Evolutionary conservation across 192 early-diverging fungal species (phyloP), one percentile per base, ranked within the genome.

Genomic region (Coemansia sp.): DNA sequence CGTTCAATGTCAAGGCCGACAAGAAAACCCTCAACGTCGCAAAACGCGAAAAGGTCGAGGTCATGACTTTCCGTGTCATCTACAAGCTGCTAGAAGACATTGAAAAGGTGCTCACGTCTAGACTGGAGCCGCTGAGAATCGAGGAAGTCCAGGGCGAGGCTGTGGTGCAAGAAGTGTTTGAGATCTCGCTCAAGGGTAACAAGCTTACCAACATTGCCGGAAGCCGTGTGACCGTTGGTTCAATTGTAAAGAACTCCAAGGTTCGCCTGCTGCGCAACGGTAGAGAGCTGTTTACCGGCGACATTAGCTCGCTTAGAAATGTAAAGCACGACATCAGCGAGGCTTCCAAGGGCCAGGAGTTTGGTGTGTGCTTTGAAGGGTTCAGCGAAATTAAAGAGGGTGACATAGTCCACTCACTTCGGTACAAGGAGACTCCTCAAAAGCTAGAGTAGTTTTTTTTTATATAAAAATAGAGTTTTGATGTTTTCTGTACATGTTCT

Each of bases 31-130:
- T 77, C 54, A 76, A 70, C 17, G 71, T 78, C 7, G 92, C 94
- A 7, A 83, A 85, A 56, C 67, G 84, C 67, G 69, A 82, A 49
- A 75, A 78, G 20, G 92, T 99, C 25, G 68, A 76, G 1, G 75
- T 99, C 36, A 82, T 87, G 62, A 70, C 85, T 20, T 91, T 90
- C 71, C 87, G 89, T 12, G 85, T 99, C 60, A 97, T 99, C 60
- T 99, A 99, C 83, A 88, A 90, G 63, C 82, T 99, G n/a, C 64
- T 99, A 48, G 96, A 99, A 65, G 89, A 92, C 57, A 80, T 97
- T 36, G 94, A 96, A 78, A 83, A 88, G 48, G 67, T 85, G 49
- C 75, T 99, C 74, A 75, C 84, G 7, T 86, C 87, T 28, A 81
- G 90, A 30, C 82, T 99, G 31, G 91, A 93, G 59, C 93, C 94